phyloP scores from a whole-genome alignment of 441 rosid genomes.

The Eutrema salsugineum region DNA sequence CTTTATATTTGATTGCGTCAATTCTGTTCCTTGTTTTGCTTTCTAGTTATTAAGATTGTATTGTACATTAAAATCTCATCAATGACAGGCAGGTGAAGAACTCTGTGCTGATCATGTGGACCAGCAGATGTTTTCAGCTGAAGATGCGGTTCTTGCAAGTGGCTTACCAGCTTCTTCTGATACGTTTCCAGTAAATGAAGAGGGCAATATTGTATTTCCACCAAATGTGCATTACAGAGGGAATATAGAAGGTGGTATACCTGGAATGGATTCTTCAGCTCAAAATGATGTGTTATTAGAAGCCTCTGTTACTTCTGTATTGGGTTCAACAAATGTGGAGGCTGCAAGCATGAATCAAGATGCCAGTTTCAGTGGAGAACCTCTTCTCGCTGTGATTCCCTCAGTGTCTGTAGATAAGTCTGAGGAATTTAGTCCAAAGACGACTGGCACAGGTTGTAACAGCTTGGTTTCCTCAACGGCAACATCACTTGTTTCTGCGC shows the following conservation, averaged over 20 bases:
- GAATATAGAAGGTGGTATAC: slow-evolving; percentile 69
- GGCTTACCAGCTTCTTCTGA: slow-evolving; percentile 50
- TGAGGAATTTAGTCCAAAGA: slow-evolving; percentile 78
- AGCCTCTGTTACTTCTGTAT: slow-evolving; percentile 53
- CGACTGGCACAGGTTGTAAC: slow-evolving; percentile 45
- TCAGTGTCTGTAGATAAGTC: slow-evolving; percentile 75
- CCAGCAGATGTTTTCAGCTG: slow-evolving; percentile 45
- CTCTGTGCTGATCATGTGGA: slow-evolving; percentile 29
- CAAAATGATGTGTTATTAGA: slow-evolving; percentile 55
- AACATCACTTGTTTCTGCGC: slow-evolving; percentile 51
- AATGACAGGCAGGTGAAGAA: slow-evolving; percentile 51
- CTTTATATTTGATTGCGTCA: background rate
- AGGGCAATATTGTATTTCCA: slow-evolving; percentile 33
- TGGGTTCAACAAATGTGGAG: slow-evolving; percentile 61
- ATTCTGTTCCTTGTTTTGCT: background rate
- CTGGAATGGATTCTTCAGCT: slow-evolving; percentile 80
- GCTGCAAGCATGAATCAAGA: slow-evolving; percentile 65
- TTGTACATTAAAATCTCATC: slow-evolving; percentile 37
- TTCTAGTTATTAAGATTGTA: slow-evolving; percentile 16
- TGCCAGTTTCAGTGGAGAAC: slow-evolving; percentile 51
- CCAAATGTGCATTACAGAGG: slow-evolving; percentile 46
- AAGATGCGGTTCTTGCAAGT: slow-evolving; percentile 40
- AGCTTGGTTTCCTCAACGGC: slow-evolving; percentile 62
- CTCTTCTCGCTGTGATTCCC: slow-evolving; percentile 50
- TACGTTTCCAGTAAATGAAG: slow-evolving; percentile 43